Evolutionary conservation across 306 rosid genomes (phyloP).

Genomic region (cucumber (Cucumis sativus)): Cucumber_9930_V3 NC_026657.2:70501-71000

Average conservation of each 20-base stretch:
- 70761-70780: background rate
- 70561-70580: constrained; percentile 43
- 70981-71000: no score
- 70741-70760: background rate
- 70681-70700: constrained; percentile 14
- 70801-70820: background rate
- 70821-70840: no score
- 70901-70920: no score
- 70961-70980: no score
- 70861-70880: no score
- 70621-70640: constrained; percentile 51
- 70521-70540: constrained; percentile 49
- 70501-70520: constrained; percentile 70
- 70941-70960: no score
- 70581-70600: constrained; percentile 29
- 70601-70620: constrained; percentile 67
- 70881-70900: no score
- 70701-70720: constrained; percentile 13
- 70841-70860: no score
- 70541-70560: constrained; percentile 25
- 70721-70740: background rate
- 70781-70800: background rate
- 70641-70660: constrained; percentile 56
- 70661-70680: constrained; percentile 50
- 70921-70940: no score